Evolutionary conservation across 306 rosid genomes (phyloP), one percentile per base, ranked within the genome.

Genomic region (Dalbergia oliveri): DNA sequence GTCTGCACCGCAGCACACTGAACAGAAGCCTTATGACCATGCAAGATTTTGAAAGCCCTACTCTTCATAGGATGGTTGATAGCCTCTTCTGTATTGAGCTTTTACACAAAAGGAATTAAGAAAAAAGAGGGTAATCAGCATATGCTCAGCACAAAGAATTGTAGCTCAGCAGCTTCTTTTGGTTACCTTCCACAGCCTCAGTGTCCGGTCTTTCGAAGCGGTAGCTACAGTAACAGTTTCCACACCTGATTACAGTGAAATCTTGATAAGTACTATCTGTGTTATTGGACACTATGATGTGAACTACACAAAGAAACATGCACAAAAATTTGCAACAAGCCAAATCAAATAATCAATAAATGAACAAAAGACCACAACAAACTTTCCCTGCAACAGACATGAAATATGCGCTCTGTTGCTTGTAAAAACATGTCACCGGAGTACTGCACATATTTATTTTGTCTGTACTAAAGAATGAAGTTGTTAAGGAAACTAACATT

Each of bases 181-280:
- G 67, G 59, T 81, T 84, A 91, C 96, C 96, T 95, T 93, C 99
- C 99, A 95, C 81, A 95, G 91, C 84, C 96, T 93, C 65, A 95
- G 37, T 9, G 97, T 90, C 59, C 87, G 88, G 79, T 95, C 98
- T 82, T 95, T 95, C 4, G 99, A 93, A 75, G 93, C 98, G 60
- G 98, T 93, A 76, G 96, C 94, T 33, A 89, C 70, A 4, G 91
- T 86, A 63, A 73, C 76, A 72, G 83, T 74, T 64, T 85, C 92
- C 37, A 60, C 75, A 75, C 88, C 98, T 90, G 85, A 68, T 79
- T 66, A 83, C 47, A 86, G 69, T 35, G 58, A 73, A 35, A 72
- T 39, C 35, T 79, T 47, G 33, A 62, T 61, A 69, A 83, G 18
- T 33, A 54, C 67, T 39, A 5, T 13, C 60, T 45, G n/a, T 39